phyloP scores from a whole-genome alignment of 805 yeast species.

The Candida methanosorbosa region DNA sequence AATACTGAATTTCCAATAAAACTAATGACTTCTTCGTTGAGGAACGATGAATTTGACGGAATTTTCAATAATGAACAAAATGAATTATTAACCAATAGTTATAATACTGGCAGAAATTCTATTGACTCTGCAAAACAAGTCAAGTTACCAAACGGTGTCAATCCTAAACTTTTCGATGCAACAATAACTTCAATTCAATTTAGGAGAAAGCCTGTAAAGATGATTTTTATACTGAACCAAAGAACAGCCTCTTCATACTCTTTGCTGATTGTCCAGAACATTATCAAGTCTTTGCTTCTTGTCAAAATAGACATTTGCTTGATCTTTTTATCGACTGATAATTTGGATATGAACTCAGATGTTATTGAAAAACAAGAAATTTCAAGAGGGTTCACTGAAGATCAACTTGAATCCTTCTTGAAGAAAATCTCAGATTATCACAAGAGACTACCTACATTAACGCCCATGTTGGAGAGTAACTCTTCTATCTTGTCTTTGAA shows the following conservation, averaged over 20 bases:
- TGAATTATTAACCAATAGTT: not conserved
- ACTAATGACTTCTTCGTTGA: slow-evolving; percentile 17
- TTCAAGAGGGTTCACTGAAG: slow-evolving; percentile 2
- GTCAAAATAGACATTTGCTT: slow-evolving; percentile 20
- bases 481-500: too few species aligned
- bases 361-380: slow-evolving; percentile 10
- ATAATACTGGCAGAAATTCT: not conserved
- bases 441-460: slow-evolving; percentile 2
- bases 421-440: slow-evolving; percentile 11
- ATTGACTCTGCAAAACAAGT: not conserved
- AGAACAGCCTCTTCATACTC: slow-evolving; percentile 12
- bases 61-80: slow-evolving; percentile 3
- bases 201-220: slow-evolving; percentile 17
- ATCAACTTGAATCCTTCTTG: slow-evolving; percentile 5
- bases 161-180: slow-evolving; percentile 20
- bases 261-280: slow-evolving; percentile 17
- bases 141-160: slow-evolving; percentile 14
- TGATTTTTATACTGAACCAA: slow-evolving; percentile 21
- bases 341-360: slow-evolving; percentile 5
- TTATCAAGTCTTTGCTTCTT: slow-evolving; percentile 18
- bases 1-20: slow-evolving; percentile 14
- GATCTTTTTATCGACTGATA: slow-evolving; percentile 12
- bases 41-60: slow-evolving; percentile 14
- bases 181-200: slow-evolving; percentile 16
- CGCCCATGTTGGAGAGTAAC: slow-evolving; percentile 9